Evolutionary conservation across 148 eudicot species (phyloP), one percentile per base, ranked within the genome.

Genomic region (Rhododendron kiyosumense): DNA sequence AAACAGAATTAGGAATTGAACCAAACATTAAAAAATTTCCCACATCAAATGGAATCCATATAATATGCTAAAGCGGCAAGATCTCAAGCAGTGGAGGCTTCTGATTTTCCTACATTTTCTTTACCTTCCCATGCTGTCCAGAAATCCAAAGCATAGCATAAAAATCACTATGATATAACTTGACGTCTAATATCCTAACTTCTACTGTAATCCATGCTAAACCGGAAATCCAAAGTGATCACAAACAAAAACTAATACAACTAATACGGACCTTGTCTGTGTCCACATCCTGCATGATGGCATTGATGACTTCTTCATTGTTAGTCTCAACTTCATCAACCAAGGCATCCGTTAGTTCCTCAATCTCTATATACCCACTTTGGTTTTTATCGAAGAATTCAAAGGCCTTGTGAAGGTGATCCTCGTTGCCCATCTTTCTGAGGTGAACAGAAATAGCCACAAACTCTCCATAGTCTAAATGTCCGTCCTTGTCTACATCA

Each of bases 261-360:
- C 46, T 49, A 34, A 22, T 71, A 67, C 59, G 83, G 48, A 95
- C 98, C 96, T 93, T 93, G 88, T 93, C 96, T 6, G 94, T 94
- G 81, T 94, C 98, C 36, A 94, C 98, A 57, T 94, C 96, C 46
- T 93, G 94, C 96, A 93, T 94, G 45, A 94, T 94, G 81, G 96
- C 98, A 81, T 84, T 92, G 78, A 92, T 86, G 71, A 94, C 95
- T 81, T 94, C 96, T 88, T 92, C 94, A 46, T 84, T 92, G 79
- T 90, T 89, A 54, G 88, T 83, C 48, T 91, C 92, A 83, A 86
- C 88, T 59, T 95, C 95, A 20, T 93, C 94, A 43, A 84, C 90
- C 87, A 93, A 88, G 80, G 96, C 96, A 69, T 90, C 92, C 51
- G 92, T 88, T 52, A 94, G 90, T 88, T 94, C 98, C 85, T 94